These are phyloP conservation scores for Solanum tarijense DNA, from an alignment of 257 asterid genomes.

Conservation along the genomic window DNA sequence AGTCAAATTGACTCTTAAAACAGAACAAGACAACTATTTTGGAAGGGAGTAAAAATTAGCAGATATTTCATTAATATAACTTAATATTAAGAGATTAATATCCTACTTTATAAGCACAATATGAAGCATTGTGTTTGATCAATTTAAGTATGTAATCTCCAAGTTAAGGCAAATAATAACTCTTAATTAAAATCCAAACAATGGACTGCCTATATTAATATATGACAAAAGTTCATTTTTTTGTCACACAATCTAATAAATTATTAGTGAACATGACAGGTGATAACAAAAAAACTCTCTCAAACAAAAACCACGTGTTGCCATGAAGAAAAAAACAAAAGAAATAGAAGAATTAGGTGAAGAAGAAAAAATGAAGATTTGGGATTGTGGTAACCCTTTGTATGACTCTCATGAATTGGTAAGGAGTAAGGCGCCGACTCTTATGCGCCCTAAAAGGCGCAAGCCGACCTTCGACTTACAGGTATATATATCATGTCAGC, in stretches of 20 bases:
- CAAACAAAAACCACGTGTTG: background rate
- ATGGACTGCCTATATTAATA: background rate
- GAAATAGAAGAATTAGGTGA: background rate
- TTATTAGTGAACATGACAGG: background rate
- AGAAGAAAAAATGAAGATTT: slow-evolving; percentile 3
- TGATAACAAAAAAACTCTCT: background rate
- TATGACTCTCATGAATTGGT: slow-evolving; percentile 56
- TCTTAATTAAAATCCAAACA: background rate
- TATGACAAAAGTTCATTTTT: background rate
- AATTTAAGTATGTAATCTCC: background rate
- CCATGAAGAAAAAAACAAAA: background rate
- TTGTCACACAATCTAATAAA: background rate
- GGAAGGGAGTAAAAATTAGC: background rate
- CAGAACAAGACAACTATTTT: background rate
- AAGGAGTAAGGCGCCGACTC: background rate
- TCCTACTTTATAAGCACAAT: background rate
- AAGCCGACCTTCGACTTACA: too few relatives aligned
- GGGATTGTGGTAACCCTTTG: slow-evolving; percentile 71
- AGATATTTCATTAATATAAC: background rate
- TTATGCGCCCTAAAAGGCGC: background rate
- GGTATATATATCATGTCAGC: too few relatives aligned
- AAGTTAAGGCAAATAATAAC: background rate
- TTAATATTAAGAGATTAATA: background rate
- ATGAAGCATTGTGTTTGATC: background rate
- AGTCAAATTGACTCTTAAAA: too few relatives aligned